Conservation (phyloP, 2,329 filamentous ascomycete species). For the Dothidotthia symphoricarpi region DNA sequence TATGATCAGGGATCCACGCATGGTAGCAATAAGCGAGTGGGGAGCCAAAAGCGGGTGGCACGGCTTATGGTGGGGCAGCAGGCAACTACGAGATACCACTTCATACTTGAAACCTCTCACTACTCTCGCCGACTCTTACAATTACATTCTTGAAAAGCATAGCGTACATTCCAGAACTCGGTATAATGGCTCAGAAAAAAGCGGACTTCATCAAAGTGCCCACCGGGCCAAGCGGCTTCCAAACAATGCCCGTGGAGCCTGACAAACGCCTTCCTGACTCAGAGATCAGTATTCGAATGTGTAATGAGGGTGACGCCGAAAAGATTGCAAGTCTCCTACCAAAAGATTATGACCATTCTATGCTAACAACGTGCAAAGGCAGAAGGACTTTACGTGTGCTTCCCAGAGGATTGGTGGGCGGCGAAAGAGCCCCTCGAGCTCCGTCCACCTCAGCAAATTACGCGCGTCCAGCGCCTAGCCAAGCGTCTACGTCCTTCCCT, state of each 20-base stretch:
- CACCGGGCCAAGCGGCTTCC: conserved; percentile 2
- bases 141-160: too few relatives aligned
- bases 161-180: too few relatives aligned
- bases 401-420: conserved; percentile 20
- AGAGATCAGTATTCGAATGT: conserved; percentile 19
- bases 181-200: conserved; percentile 15
- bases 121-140: too few relatives aligned
- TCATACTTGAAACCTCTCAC: too few relatives aligned
- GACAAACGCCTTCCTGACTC: conserved; percentile 16
- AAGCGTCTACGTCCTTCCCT: conserved; percentile 23
- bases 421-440: conserved; percentile 22
- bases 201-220: conserved; percentile 19
- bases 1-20: too few relatives aligned
- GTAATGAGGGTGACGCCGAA: conserved; percentile 15
- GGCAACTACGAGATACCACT: too few relatives aligned
- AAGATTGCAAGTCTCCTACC: conserved; percentile 14
- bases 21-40: too few relatives aligned
- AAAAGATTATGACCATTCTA: background rate
- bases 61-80: too few relatives aligned
- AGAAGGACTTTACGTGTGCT: conserved; percentile 29
- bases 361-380: conserved; percentile 16
- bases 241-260: conserved; percentile 23
- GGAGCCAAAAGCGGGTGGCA: too few relatives aligned
- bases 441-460: conserved; percentile 10
- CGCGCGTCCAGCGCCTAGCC: conserved; percentile 20